Percentiles rank a stretch among this genome's conserved stretches.
These are phyloP conservation scores for Lasiosphaeria ovina DNA, from an alignment of 495 filamentous ascomycete species.

Conservation along the genomic window DNA sequence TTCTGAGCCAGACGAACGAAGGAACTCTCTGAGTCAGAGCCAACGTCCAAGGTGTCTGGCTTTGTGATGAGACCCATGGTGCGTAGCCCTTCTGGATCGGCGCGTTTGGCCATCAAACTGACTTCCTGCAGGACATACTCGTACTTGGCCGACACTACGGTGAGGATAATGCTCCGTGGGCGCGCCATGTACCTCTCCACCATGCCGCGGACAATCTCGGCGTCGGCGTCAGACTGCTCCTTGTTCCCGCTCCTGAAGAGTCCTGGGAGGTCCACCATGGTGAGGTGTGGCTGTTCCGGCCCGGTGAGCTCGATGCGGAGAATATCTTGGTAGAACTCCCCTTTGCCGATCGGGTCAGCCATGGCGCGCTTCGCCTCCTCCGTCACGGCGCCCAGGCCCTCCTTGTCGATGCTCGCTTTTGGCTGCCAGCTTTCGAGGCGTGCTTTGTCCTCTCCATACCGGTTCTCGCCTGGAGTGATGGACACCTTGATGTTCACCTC, in stretches of 20 bases:
- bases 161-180: conserved; percentile 59
- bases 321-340: conserved; percentile 60
- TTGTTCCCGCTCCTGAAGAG: conserved; percentile 56
- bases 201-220: conserved; percentile 50
- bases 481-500: conserved; percentile 38
- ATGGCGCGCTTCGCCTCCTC: conserved; percentile 52
- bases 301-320: conserved; percentile 69
- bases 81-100: conserved; percentile 69
- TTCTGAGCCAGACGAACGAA: conserved; percentile 60
- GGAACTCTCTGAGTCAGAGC: conserved; percentile 46
- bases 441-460: conserved; percentile 21
- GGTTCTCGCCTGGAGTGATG: conserved; percentile 40
- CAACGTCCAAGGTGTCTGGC: conserved; percentile 58
- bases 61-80: conserved; percentile 87
- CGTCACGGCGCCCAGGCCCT: conserved; percentile 38
- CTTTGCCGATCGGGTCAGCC: conserved; percentile 43
- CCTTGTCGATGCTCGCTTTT: conserved; percentile 27
- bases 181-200: conserved; percentile 61
- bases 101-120: conserved; percentile 67
- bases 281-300: conserved; percentile 61
- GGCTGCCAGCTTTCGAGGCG: conserved; percentile 21
- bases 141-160: conserved; percentile 63
- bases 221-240: conserved; percentile 45
- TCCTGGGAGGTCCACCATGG: conserved; percentile 68
- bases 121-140: conserved; percentile 62